phyloP scores from a whole-genome alignment of 2,329 filamentous ascomycete species.

The Geosmithia flava region DNA sequence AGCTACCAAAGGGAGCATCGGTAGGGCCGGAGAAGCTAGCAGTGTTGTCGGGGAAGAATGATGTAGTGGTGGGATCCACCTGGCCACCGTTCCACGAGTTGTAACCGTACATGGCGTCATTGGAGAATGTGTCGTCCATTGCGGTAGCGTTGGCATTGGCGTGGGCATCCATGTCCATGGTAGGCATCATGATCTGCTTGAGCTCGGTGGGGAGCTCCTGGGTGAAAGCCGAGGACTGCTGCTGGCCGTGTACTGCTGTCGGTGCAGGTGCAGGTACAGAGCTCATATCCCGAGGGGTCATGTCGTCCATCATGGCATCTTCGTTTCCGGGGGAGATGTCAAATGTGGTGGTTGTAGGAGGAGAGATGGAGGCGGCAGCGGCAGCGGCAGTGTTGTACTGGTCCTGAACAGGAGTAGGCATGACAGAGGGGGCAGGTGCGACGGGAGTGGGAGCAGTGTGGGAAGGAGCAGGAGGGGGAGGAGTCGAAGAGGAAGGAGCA shows the following conservation, averaged over 20 bases:
- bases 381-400: neutral
- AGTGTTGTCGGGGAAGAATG: neutral
- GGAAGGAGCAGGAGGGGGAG: too few relatives aligned
- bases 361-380: slow-evolving; percentile 7
- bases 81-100: neutral
- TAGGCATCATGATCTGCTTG: slow-evolving; percentile 24
- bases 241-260: slow-evolving; percentile 8
- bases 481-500: too few relatives aligned
- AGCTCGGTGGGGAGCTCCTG: slow-evolving; percentile 27
- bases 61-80: neutral
- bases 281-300: slow-evolving; percentile 3
- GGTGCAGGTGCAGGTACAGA: slow-evolving; percentile 3
- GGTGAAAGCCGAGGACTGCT: slow-evolving; percentile 22
- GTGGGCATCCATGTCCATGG: too few relatives aligned
- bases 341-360: slow-evolving; percentile 5
- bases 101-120: slow-evolving; percentile 6
- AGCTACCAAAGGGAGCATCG: neutral
- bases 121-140: slow-evolving; percentile 7
- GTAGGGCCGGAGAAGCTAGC: neutral
- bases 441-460: too few relatives aligned
- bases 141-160: neutral
- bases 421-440: too few relatives aligned
- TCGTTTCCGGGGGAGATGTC: slow-evolving; percentile 8
- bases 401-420: too few relatives aligned
- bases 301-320: neutral